Conservation (phyloP, 2,329 filamentous ascomycete species). For the Leptographium radiaticola region DNA sequence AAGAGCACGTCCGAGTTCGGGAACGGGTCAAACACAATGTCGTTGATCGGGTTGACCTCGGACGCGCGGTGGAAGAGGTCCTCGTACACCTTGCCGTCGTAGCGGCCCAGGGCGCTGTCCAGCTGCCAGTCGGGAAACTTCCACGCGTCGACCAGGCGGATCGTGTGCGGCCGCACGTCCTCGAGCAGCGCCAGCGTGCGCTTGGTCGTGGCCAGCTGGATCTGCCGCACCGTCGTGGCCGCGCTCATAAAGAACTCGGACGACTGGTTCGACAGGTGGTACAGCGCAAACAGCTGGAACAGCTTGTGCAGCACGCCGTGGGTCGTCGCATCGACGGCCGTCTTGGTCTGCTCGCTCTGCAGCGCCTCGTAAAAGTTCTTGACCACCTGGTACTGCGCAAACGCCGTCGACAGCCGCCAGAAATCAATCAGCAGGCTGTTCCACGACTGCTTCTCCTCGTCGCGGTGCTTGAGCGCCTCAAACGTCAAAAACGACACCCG, state of each 20-base stretch:
- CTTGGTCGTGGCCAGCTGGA: slow-evolving; percentile 51
- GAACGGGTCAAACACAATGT: slow-evolving; percentile 59
- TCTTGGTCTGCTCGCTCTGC: slow-evolving; percentile 30
- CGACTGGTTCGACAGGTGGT: slow-evolving; percentile 49
- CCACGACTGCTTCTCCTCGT: slow-evolving; percentile 64
- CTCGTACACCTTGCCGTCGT: slow-evolving; percentile 65
- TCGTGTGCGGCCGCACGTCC: slow-evolving; percentile 60
- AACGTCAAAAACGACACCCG: slow-evolving; percentile 62
- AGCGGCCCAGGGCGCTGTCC: slow-evolving; percentile 55
- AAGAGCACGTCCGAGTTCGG: slow-evolving; percentile 48
- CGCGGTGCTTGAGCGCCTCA: slow-evolving; percentile 60
- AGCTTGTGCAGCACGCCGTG: slow-evolving; percentile 52
- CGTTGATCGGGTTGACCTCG: slow-evolving; percentile 61
- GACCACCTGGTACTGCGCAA: slow-evolving; percentile 65
- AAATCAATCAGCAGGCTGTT: slow-evolving; percentile 68
- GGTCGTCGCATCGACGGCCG: slow-evolving; percentile 44
- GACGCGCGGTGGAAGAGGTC: slow-evolving; percentile 63
- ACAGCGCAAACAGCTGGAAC: slow-evolving; percentile 69
- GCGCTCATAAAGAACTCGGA: slow-evolving; percentile 29
- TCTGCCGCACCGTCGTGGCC: slow-evolving; percentile 43
- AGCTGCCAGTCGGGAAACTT: slow-evolving; percentile 68
- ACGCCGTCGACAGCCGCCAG: slow-evolving; percentile 61
- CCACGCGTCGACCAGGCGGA: slow-evolving; percentile 61
- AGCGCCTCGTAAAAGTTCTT: slow-evolving; percentile 51
- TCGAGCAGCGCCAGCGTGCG: slow-evolving; percentile 57